A percentile compares a stretch with the other conserved stretches of the same genome.
These are phyloP conservation scores for Diplocarpon rosae DNA, from an alignment of 2,329 filamentous ascomycete genomes.

Conservation along the genomic window DNA sequence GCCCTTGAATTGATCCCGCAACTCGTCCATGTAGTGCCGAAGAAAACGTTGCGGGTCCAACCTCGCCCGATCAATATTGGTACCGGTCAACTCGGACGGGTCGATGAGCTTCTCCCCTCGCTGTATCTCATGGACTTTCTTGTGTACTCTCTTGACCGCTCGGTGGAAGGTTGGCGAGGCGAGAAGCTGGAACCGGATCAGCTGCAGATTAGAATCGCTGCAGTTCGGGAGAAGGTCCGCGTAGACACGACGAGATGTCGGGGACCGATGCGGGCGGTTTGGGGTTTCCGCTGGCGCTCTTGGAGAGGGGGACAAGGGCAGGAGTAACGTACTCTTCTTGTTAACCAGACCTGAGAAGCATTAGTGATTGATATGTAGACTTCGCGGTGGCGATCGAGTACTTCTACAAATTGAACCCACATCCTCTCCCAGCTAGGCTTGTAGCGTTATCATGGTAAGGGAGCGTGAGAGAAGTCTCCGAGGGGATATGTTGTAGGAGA, in stretches of 20 bases:
- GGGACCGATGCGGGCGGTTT: neutral
- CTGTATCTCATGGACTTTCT: constrained; percentile 28
- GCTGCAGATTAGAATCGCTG: neutral
- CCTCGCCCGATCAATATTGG: constrained; percentile 30
- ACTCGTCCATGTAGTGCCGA: constrained; percentile 41
- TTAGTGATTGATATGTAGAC: neutral
- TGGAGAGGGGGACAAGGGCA: neutral
- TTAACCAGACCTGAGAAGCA: constrained; percentile 19
- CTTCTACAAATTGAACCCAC: constrained; percentile 4
- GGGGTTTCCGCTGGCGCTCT: neutral
- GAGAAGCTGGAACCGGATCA: constrained; percentile 34
- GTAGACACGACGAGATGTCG: no score
- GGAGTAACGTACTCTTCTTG: constrained; percentile 16
- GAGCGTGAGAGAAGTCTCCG: no score
- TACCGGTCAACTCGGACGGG: constrained; percentile 36
- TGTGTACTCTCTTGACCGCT: constrained; percentile 38
- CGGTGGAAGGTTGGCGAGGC: constrained; percentile 43
- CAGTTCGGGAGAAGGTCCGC: neutral
- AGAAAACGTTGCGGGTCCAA: constrained; percentile 29
- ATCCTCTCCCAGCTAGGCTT: constrained; percentile 1
- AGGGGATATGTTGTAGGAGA: no score
- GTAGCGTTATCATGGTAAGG: neutral
- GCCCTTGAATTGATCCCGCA: constrained; percentile 35
- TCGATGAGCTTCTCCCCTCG: constrained; percentile 33
- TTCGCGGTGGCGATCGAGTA: neutral